Evolutionary conservation across 139 green algal species (phyloP).

Genomic region (Haematococcus sp.): DNA sequence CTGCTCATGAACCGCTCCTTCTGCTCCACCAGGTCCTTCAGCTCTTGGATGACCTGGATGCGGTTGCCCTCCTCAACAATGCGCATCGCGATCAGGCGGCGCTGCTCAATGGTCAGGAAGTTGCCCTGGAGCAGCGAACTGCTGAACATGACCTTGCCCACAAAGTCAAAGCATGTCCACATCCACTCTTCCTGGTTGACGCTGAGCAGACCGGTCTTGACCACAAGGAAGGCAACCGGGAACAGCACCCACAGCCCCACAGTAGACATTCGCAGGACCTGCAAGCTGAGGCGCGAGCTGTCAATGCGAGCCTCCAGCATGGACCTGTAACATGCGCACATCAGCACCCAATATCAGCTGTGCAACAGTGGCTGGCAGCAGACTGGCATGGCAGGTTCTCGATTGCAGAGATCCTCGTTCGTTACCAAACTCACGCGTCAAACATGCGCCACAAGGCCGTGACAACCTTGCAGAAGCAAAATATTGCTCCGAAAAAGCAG

Average conservation of each 20-base stretch:
- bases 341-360: background rate
- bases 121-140: constrained; percentile 36
- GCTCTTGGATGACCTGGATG: constrained; percentile 45
- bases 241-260: constrained; percentile 40
- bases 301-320: constrained; percentile 19
- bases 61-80: constrained; percentile 42
- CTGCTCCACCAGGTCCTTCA: constrained; percentile 53
- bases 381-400: too few species aligned
- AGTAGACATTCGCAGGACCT: constrained; percentile 17
- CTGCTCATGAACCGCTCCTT: constrained; percentile 63
- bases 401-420: too few species aligned
- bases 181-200: constrained; percentile 31
- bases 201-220: constrained; percentile 14
- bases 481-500: background rate
- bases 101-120: constrained; percentile 54
- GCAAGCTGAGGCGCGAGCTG: constrained; percentile 20
- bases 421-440: constrained; percentile 17
- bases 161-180: constrained; percentile 31
- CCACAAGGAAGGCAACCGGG: constrained; percentile 24
- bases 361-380: background rate
- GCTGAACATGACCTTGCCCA: constrained; percentile 41
- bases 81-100: constrained; percentile 38
- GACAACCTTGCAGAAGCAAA: constrained; percentile 20
- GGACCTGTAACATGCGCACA: constrained; percentile 18
- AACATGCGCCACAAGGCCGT: constrained; percentile 36